phyloP scores from a whole-genome alignment of 164 flowering plant species.

The Euptelea pleiosperma region DNA sequence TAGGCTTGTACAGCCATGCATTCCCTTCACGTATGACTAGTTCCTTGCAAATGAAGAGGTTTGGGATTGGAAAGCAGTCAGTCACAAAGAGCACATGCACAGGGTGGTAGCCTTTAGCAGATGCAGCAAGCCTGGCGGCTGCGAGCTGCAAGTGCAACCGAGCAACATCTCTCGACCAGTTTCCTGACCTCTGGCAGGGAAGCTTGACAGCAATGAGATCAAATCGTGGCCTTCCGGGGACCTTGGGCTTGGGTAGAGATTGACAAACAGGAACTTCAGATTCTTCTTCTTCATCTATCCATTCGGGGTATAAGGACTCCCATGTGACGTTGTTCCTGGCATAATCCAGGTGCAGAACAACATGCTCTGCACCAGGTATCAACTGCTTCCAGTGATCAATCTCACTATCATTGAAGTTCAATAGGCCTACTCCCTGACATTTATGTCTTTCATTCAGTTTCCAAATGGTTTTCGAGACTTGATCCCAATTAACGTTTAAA shows the following conservation, averaged over 20 bases:
- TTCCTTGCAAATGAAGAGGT: constrained; percentile 60
- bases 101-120: constrained; percentile 26
- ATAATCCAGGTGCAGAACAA: constrained; percentile 36
- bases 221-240: constrained; percentile 26
- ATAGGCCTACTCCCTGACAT: constrained; percentile 36
- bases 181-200: constrained; percentile 35
- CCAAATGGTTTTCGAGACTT: constrained; percentile 24
- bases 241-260: constrained; percentile 29
- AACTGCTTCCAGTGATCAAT: constrained; percentile 33
- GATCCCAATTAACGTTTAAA: constrained; percentile 38
- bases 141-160: constrained; percentile 61
- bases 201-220: constrained; percentile 58
- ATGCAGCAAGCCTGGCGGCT: constrained; percentile 55
- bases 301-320: constrained; percentile 59
- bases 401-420: constrained; percentile 48
- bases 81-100: constrained; percentile 46
- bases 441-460: constrained; percentile 22
- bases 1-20: constrained; percentile 47
- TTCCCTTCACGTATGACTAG: constrained; percentile 37
- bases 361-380: constrained; percentile 24
- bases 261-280: constrained; percentile 50
- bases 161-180: constrained; percentile 64
- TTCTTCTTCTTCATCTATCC: constrained; percentile 71
- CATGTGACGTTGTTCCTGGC: constrained; percentile 41
- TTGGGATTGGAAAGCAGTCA: constrained; percentile 54